A percentile compares a stretch with the other conserved stretches of the same genome.
These are phyloP conservation scores for Chlamydomonas schloesseri DNA, from an alignment of 139 green algal genomes.

Conservation along the genomic window DNA sequence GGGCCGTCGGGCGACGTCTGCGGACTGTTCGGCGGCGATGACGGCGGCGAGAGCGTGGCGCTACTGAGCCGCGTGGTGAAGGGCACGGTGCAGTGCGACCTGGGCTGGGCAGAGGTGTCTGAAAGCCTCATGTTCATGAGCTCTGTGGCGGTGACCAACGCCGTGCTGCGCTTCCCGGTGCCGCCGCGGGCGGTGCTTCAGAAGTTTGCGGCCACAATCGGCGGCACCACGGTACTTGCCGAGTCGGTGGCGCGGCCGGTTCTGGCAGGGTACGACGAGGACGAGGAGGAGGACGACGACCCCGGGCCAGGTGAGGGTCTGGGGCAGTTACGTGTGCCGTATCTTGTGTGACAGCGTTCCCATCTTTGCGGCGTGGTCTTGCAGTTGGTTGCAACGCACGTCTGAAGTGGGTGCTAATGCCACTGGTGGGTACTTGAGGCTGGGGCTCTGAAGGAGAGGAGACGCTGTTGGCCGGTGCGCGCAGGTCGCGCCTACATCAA, in stretches of 20 bases:
- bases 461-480: too few species aligned
- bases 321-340: too few species aligned
- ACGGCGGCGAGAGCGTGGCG: conserved; percentile 30
- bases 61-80: conserved; percentile 39
- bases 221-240: conserved; percentile 19
- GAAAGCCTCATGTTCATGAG: conserved; percentile 38
- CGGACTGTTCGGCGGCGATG: conserved; percentile 32
- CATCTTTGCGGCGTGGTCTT: too few species aligned
- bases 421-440: too few species aligned
- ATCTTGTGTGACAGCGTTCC: too few species aligned
- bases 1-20: conserved; percentile 1
- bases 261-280: background rate
- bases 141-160: background rate
- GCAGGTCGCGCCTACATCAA: conserved; percentile 12
- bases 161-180: conserved; percentile 21
- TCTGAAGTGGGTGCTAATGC: too few species aligned
- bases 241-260: conserved; percentile 4
- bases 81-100: conserved; percentile 26
- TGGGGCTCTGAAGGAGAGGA: too few species aligned
- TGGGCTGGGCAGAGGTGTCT: conserved; percentile 32
- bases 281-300: conserved; percentile 34
- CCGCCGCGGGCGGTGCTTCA: conserved; percentile 14
- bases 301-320: background rate
- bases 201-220: conserved; percentile 34
- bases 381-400: too few species aligned